Percentiles rank a stretch among this genome's conserved stretches.
Evolutionary conservation across 192 early-diverging fungal genomes (phyloP).

Genomic region (Linnemannia zychae): DNA sequence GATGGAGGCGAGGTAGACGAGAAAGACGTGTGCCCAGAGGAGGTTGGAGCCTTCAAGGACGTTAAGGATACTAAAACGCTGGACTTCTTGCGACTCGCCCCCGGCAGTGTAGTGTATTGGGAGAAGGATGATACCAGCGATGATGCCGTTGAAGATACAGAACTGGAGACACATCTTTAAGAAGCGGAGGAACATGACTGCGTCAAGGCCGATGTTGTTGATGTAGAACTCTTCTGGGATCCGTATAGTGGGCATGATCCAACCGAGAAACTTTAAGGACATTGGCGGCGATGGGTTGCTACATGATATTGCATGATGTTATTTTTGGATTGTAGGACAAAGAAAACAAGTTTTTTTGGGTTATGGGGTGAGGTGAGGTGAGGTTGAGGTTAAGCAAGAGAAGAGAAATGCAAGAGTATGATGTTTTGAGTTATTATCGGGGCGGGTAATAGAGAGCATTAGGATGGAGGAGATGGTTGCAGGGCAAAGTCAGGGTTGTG

Average conservation of each 20-base stretch:
- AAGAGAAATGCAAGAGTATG: not conserved
- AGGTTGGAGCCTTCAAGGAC: slow-evolving; percentile 43
- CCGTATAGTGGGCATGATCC: slow-evolving; percentile 60
- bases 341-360: not conserved
- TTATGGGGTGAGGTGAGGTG: not conserved
- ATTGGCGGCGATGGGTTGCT: slow-evolving; percentile 66
- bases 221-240: slow-evolving; percentile 67
- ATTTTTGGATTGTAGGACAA: slow-evolving; percentile 9
- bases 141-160: slow-evolving; percentile 56
- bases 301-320: not conserved
- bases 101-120: slow-evolving; percentile 63
- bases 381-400: not conserved
- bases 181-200: slow-evolving; percentile 74
- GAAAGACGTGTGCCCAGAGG: slow-evolving; percentile 69
- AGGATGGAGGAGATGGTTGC: not conserved
- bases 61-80: slow-evolving; percentile 61
- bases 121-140: slow-evolving; percentile 61
- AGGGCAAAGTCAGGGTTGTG: not conserved
- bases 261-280: slow-evolving; percentile 62
- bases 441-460: slow-evolving; percentile 1
- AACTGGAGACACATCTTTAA: slow-evolving; percentile 70
- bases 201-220: slow-evolving; percentile 69
- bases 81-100: slow-evolving; percentile 15
- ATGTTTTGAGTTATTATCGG: not conserved
- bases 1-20: slow-evolving; percentile 61